A percentile compares a stretch with the other conserved stretches of the same genome.
Conservation (phyloP, 2,329 filamentous ascomycete species). For the Moelleriella libera region DNA sequence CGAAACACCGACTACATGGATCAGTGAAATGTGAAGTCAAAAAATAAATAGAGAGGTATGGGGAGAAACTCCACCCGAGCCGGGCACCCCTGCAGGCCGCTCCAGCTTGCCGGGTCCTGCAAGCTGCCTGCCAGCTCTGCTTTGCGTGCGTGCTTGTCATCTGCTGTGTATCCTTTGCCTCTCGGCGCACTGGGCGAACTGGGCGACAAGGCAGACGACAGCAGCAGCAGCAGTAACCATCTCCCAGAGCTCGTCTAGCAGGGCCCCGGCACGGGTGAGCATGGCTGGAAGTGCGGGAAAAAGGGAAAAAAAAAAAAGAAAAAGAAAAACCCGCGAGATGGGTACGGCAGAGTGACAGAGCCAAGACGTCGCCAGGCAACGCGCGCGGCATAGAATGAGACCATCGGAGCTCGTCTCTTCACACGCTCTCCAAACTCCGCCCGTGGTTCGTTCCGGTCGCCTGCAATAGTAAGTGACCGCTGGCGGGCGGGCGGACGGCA, state of each 20-base stretch:
- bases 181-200: no score
- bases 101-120: not conserved
- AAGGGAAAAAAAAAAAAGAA: not conserved
- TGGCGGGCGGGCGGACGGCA: not conserved
- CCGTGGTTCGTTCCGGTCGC: not conserved
- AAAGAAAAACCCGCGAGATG: not conserved
- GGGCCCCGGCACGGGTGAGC: no score
- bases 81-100: conserved; percentile 2
- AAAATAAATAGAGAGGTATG: not conserved
- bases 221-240: no score
- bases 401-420: not conserved
- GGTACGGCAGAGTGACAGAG: not conserved
- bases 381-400: not conserved
- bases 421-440: not conserved
- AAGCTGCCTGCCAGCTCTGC: no score
- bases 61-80: not conserved
- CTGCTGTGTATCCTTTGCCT: no score
- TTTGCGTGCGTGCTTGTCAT: no score
- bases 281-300: no score
- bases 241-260: no score
- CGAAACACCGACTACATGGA: no score
- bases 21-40: not conserved
- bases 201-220: no score
- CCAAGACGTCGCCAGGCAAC: not conserved
- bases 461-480: no score